Base-by-base conservation (phyloP, 768 basidiomycete species). In the Scleroderma bovista region DNA sequence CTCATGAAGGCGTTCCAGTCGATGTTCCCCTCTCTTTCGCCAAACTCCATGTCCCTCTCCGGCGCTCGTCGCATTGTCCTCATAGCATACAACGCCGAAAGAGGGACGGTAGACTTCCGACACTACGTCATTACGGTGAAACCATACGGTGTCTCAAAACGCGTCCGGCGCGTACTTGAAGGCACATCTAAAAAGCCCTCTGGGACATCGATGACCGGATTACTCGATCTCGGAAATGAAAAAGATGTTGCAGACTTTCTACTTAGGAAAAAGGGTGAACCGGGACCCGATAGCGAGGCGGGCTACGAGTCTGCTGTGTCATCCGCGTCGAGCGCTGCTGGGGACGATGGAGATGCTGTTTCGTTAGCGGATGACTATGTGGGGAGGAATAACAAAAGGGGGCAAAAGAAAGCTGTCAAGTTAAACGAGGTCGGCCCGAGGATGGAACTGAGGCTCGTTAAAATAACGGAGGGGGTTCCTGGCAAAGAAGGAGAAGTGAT, bases 1-100 rank as follows among this genome's bases (percentile, higher is more conserved):
- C 79, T 98, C 62, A 86, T 93, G 79, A 96, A 96, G 68, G 82
- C 93, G 51, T 96, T 99, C 72, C 96, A 98, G 67, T 86, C 90
- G 26, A 74, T 99, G 52, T 99, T 97, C 71, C 96, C 96, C 5
- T 87, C 96, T 0, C 88, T 99, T 42, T 76, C 89, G 11, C 90
- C 90, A 1, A 77, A 88, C 59, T 78, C 81, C 29, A 75, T 93
- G 63, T 79, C 81, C 19, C 81, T 92, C 45, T 86, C 94, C 46
- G 88, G 91, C 29, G 94, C 94, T 3, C 89, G 96, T 29, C 83
- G 96, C 58, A 86, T 99, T 48, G 91, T 98, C 31, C 85, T 99
- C 44, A 72, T 98, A 44, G 84, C 93, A 1, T 97, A 97, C 74
- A 93, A 93, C 66, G 70, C 86, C 17, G 85, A 87, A 19, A 84